These are phyloP conservation scores for Yamadazyma endophytica DNA, from an alignment of 805 yeast species.

Conservation along the genomic window DNA sequence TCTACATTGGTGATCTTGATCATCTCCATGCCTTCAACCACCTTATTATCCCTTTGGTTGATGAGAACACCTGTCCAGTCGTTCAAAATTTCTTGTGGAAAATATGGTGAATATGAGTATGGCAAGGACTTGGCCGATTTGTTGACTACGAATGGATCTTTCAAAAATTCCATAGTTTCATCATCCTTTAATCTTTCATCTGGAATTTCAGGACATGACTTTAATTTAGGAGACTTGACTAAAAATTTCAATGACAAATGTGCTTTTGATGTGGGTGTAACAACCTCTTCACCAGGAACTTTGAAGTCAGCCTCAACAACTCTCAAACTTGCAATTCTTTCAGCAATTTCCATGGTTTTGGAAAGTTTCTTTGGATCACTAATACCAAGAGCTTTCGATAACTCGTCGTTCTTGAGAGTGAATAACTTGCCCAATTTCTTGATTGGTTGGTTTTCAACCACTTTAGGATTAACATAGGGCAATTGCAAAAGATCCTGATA, in stretches of 20 bases:
- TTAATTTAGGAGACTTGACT: constrained; percentile 68
- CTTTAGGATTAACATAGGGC: constrained; percentile 60
- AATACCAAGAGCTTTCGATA: constrained; percentile 54
- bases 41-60: constrained; percentile 73
- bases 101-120: constrained; percentile 65
- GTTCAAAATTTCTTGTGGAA: constrained; percentile 53
- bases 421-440: constrained; percentile 67
- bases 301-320: constrained; percentile 67
- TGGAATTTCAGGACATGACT: constrained; percentile 46
- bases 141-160: constrained; percentile 67
- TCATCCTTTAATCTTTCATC: constrained; percentile 52
- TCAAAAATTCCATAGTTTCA: constrained; percentile 60
- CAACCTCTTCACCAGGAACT: constrained; percentile 83
- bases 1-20: constrained; percentile 48
- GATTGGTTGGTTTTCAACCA: constrained; percentile 41
- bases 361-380: constrained; percentile 41
- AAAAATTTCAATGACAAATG: constrained; percentile 74
- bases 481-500: constrained; percentile 73
- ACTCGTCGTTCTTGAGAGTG: constrained; percentile 50
- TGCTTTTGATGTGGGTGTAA: constrained; percentile 63
- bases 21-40: constrained; percentile 62
- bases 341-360: constrained; percentile 52
- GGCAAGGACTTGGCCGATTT: constrained; percentile 69
- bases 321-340: constrained; percentile 63
- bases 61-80: constrained; percentile 67